phyloP scores from a whole-genome alignment of 78 protist genomes.

The Emiliania huxleyi region DNA sequence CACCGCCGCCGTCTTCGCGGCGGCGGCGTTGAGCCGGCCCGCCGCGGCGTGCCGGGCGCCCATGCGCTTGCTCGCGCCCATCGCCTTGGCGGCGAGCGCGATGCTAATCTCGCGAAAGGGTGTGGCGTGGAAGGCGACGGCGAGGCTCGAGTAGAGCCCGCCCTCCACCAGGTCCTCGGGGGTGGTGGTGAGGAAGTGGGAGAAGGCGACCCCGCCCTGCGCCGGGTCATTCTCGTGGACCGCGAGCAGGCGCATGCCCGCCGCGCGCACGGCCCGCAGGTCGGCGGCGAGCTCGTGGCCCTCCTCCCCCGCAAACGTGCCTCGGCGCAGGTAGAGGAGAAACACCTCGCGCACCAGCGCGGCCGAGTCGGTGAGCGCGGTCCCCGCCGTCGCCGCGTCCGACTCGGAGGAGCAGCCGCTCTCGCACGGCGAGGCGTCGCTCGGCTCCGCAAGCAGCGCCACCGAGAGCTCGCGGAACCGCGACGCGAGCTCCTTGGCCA shows the following conservation, averaged over 20 bases:
- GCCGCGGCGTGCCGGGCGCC: too few relatives aligned
- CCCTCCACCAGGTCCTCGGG: background rate
- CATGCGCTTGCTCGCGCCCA: too few relatives aligned
- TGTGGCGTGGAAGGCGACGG: background rate
- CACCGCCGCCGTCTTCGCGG: too few relatives aligned
- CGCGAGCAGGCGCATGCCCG: background rate
- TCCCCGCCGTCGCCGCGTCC: too few relatives aligned
- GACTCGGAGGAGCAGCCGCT: too few relatives aligned
- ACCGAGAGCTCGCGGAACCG: too few relatives aligned
- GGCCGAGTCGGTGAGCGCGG: too few relatives aligned
- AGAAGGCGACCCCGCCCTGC: background rate
- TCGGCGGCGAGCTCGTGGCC: background rate
- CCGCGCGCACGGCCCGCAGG: background rate
- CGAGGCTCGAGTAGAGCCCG: background rate
- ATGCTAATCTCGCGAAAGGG: background rate
- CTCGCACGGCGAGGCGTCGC: too few relatives aligned
- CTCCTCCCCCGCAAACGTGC: background rate
- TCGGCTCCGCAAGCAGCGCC: too few relatives aligned
- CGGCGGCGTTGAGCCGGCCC: too few relatives aligned
- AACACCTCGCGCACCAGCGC: too few relatives aligned
- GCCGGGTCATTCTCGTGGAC: background rate
- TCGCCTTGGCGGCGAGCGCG: background rate
- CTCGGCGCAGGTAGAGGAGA: background rate
- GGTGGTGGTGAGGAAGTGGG: background rate
- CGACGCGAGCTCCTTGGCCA: too few relatives aligned